These are phyloP conservation scores for Mycena belliarum DNA, from an alignment of 768 basidiomycete species.

Conservation along the genomic window DNA sequence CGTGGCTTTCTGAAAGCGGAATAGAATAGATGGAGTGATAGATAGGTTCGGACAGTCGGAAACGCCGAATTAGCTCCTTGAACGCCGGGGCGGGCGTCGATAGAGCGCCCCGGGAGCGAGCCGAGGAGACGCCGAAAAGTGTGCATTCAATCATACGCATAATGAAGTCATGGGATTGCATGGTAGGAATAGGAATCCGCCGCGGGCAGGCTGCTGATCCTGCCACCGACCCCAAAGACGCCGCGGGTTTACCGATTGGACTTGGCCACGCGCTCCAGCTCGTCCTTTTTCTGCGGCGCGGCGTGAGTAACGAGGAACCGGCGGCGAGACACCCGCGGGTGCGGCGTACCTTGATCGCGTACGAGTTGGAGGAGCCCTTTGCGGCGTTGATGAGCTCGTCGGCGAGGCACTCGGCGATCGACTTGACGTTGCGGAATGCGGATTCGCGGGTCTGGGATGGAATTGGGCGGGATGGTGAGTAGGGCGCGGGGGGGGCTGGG, in stretches of 20 bases:
- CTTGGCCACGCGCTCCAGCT: slow-evolving; percentile 99
- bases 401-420: slow-evolving; percentile 97
- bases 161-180: slow-evolving; percentile 21
- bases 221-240: slow-evolving; percentile 24
- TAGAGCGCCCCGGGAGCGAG: not conserved
- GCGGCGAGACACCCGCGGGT: not conserved
- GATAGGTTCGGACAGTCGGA: no score
- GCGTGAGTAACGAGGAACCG: not conserved
- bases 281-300: slow-evolving; percentile 86
- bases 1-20: not conserved
- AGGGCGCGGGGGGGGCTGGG: not conserved
- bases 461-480: not conserved
- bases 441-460: slow-evolving; percentile 89
- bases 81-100: not conserved
- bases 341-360: slow-evolving; percentile 88
- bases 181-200: slow-evolving; percentile 11
- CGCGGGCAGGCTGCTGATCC: slow-evolving; percentile 7
- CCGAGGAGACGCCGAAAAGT: slow-evolving; percentile 16
- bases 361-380: slow-evolving; percentile 99
- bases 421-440: slow-evolving; percentile 99
- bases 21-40: slow-evolving; percentile 5
- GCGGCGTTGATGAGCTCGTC: slow-evolving; percentile 99
- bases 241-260: slow-evolving; percentile 88
- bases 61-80: slow-evolving; percentile 17
- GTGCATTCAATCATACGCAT: slow-evolving; percentile 17